These are phyloP conservation scores for Capsicum chinense DNA, from an alignment of 257 asterid species.

Conservation along the genomic window DNA sequence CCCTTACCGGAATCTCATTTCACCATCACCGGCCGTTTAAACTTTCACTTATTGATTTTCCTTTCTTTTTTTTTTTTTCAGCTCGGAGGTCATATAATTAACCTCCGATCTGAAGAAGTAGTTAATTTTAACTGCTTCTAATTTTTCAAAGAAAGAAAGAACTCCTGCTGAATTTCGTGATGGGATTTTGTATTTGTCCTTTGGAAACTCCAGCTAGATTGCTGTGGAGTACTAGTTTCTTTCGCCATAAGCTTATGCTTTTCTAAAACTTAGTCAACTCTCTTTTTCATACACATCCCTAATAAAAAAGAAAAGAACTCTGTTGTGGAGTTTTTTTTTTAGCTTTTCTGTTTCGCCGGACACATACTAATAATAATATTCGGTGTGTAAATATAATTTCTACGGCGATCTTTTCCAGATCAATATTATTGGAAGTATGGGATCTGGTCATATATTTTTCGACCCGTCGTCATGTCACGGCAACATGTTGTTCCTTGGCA, in stretches of 20 bases:
- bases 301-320: neutral
- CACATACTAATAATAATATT: slow-evolving; percentile 27
- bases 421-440: slow-evolving; percentile 50
- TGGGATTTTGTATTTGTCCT: slow-evolving; percentile 95
- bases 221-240: slow-evolving; percentile 98
- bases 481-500: slow-evolving; percentile 75
- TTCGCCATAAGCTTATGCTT: slow-evolving; percentile 97
- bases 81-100: neutral
- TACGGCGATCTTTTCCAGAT: neutral
- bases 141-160: slow-evolving; percentile 6
- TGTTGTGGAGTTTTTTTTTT: slow-evolving; percentile 16
- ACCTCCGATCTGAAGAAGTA: neutral
- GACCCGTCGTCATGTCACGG: slow-evolving; percentile 70
- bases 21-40: slow-evolving; percentile 16
- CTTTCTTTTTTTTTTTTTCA: too few species aligned
- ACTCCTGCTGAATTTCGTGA: slow-evolving; percentile 62
- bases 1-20: slow-evolving; percentile 38
- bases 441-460: slow-evolving; percentile 76
- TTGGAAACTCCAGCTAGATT: slow-evolving; percentile 93
- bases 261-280: slow-evolving; percentile 48
- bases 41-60: neutral
- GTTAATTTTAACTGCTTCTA: neutral
- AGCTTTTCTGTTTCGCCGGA: slow-evolving; percentile 34
- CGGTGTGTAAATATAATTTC: slow-evolving; percentile 38
- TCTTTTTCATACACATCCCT: slow-evolving; percentile 27